A percentile compares a stretch with the other conserved stretches of the same genome.
These are phyloP conservation scores for Citrullus mucosospermus DNA, from an alignment of 306 rosid genomes.

Conservation along the genomic window DNA sequence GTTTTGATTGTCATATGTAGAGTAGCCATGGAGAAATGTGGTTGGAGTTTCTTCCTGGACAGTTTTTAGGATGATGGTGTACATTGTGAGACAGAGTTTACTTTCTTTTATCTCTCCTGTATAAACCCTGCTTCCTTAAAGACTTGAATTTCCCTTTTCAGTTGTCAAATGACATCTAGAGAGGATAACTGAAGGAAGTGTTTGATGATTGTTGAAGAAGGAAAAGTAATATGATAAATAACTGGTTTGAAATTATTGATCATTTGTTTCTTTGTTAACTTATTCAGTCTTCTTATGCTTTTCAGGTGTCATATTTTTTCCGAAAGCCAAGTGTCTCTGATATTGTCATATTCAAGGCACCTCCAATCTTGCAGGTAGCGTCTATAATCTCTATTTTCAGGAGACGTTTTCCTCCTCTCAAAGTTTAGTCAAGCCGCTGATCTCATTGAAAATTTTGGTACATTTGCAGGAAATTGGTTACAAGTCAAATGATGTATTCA, in stretches of 20 bases:
- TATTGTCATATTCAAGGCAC: constrained; percentile 81
- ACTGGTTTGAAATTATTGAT: neutral
- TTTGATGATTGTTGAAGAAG: constrained; percentile 5
- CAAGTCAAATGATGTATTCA: constrained; percentile 54
- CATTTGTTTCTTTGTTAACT: neutral
- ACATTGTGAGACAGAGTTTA: neutral
- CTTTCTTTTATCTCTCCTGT: neutral
- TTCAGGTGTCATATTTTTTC: constrained; percentile 76
- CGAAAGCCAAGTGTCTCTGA: constrained; percentile 87
- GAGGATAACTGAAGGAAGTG: neutral
- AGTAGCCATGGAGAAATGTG: neutral
- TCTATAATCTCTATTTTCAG: neutral
- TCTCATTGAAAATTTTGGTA: constrained; percentile 6
- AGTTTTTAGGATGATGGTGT: neutral
- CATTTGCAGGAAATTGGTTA: constrained; percentile 50
- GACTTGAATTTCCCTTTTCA: constrained; percentile 7
- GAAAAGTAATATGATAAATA: neutral
- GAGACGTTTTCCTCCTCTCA: neutral
- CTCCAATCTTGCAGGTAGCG: constrained; percentile 65
- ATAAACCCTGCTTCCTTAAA: neutral
- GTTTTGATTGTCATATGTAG: neutral
- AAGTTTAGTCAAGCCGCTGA: neutral
- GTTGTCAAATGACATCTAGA: constrained; percentile 2
- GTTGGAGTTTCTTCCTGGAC: neutral
- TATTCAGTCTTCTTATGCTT: constrained; percentile 4